These are phyloP conservation scores for Xerocomus potaroensis DNA, from an alignment of 768 basidiomycete species.

Conservation along the genomic window DNA sequence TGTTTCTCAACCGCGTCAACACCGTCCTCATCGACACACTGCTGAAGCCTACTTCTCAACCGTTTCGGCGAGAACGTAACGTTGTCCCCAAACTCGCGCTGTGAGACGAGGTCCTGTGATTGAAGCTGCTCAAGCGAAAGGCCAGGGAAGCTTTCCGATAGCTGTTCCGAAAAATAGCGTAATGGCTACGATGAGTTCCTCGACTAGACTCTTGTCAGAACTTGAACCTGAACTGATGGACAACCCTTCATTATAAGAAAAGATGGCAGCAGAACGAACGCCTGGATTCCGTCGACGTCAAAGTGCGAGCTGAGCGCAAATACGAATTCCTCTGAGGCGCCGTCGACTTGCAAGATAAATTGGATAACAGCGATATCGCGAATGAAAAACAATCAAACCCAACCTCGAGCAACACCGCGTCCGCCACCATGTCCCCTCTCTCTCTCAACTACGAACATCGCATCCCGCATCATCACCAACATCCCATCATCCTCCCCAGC, in stretches of 20 bases:
- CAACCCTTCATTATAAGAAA: slow-evolving; percentile 78
- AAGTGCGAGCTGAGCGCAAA: slow-evolving; percentile 69
- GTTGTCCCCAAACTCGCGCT: slow-evolving; percentile 75
- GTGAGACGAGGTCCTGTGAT: slow-evolving; percentile 53
- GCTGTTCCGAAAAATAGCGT: slow-evolving; percentile 57
- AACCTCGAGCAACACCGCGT: slow-evolving; percentile 67
- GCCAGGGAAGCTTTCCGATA: slow-evolving; percentile 51
- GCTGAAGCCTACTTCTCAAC: slow-evolving; percentile 57
- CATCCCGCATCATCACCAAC: slow-evolving; percentile 68
- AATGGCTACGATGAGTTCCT: slow-evolving; percentile 54
- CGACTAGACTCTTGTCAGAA: slow-evolving; percentile 35
- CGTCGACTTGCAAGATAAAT: slow-evolving; percentile 56
- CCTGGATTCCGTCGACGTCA: slow-evolving; percentile 77
- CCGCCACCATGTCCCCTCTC: slow-evolving; percentile 84
- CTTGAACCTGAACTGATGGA: slow-evolving; percentile 45
- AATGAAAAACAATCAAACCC: too few species aligned
- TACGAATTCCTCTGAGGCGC: slow-evolving; percentile 65
- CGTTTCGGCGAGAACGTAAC: slow-evolving; percentile 68
- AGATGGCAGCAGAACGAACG: slow-evolving; percentile 67
- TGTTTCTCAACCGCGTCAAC: slow-evolving; percentile 51
- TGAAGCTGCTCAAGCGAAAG: slow-evolving; percentile 64
- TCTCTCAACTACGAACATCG: slow-evolving; percentile 81
- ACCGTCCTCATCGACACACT: slow-evolving; percentile 33
- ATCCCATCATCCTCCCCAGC: slow-evolving; percentile 59
- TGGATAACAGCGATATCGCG: not conserved